Evolutionary conservation across 495 filamentous ascomycete species (phyloP).

Genomic region (Penicillium desertorum): DNA sequence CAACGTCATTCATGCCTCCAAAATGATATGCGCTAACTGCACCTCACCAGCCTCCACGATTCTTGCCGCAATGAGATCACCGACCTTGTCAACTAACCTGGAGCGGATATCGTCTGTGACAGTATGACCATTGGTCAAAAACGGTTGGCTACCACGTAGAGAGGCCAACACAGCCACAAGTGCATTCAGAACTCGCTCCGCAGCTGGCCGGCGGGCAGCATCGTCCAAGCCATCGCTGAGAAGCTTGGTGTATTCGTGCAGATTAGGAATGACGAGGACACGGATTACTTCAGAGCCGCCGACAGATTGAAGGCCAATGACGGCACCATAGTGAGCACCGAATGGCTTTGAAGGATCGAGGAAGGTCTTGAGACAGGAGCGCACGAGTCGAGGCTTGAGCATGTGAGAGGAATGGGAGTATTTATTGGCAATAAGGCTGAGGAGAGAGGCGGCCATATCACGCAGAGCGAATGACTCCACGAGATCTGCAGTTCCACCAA

Average conservation of each 20-base stretch:
- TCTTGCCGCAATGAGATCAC: slow-evolving; percentile 52
- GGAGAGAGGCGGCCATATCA: slow-evolving; percentile 75
- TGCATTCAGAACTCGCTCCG: slow-evolving; percentile 60
- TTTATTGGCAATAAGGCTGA: slow-evolving; percentile 69
- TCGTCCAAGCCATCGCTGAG: slow-evolving; percentile 66
- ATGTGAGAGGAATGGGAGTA: slow-evolving; percentile 72
- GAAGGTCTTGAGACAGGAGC: slow-evolving; percentile 86
- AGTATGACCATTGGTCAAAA: slow-evolving; percentile 45
- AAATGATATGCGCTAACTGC: slow-evolving; percentile 38
- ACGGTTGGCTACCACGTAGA: slow-evolving; percentile 39
- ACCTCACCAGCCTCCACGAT: slow-evolving; percentile 53
- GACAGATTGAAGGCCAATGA: slow-evolving; percentile 71
- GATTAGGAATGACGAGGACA: slow-evolving; percentile 74
- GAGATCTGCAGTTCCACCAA: slow-evolving; percentile 57
- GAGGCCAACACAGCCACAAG: slow-evolving; percentile 59
- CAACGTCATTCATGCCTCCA: slow-evolving; percentile 26
- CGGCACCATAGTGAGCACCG: slow-evolving; percentile 80
- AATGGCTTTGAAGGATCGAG: slow-evolving; percentile 79
- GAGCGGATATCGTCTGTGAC: slow-evolving; percentile 55
- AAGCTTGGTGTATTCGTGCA: slow-evolving; percentile 73
- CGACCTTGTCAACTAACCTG: slow-evolving; percentile 59
- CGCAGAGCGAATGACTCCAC: slow-evolving; percentile 76
- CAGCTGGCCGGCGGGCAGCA: slow-evolving; percentile 52
- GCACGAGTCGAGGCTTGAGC: slow-evolving; percentile 81
- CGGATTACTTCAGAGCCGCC: slow-evolving; percentile 79